phyloP scores from a whole-genome alignment of 345 rosid genomes.

The Gossypium sturtianum region DNA sequence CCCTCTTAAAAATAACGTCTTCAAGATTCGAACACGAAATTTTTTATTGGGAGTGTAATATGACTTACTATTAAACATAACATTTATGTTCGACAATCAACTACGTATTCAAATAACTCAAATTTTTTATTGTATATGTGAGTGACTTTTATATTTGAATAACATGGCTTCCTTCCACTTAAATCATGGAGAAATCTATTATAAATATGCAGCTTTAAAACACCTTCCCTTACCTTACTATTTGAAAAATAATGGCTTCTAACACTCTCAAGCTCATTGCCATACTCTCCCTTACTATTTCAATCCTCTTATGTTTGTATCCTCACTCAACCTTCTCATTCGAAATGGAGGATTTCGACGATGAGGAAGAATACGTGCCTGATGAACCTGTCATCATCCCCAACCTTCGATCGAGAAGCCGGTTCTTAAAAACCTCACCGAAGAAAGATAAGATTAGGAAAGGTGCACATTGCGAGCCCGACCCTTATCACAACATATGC shows the following conservation, averaged over 20 bases:
- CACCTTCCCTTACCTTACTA: background rate
- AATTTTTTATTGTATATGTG: too few relatives aligned
- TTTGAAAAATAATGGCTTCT: slow-evolving; percentile 15
- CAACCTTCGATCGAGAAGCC: slow-evolving; percentile 28
- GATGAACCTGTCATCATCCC: slow-evolving; percentile 21
- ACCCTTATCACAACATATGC: slow-evolving; percentile 32
- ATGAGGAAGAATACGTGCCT: slow-evolving; percentile 35
- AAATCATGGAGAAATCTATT: background rate
- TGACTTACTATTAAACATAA: too few relatives aligned
- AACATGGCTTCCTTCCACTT: background rate
- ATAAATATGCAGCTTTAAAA: background rate
- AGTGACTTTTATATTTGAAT: too few relatives aligned
- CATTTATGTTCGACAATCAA: too few relatives aligned
- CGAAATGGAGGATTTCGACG: background rate
- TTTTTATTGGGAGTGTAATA: too few relatives aligned
- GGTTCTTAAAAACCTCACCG: slow-evolving; percentile 14
- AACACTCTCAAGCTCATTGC: background rate
- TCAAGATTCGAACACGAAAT: fast-evolving
- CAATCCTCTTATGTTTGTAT: slow-evolving; percentile 8
- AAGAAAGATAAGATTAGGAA: slow-evolving; percentile 30
- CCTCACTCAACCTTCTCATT: slow-evolving; percentile 4
- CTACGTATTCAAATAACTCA: too few relatives aligned
- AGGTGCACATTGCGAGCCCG: slow-evolving; percentile 35
- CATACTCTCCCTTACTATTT: slow-evolving; percentile 4
- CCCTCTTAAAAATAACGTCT: too few relatives aligned